phyloP scores from a whole-genome alignment of 768 basidiomycete genomes.

The Myochromella boudieri region DNA sequence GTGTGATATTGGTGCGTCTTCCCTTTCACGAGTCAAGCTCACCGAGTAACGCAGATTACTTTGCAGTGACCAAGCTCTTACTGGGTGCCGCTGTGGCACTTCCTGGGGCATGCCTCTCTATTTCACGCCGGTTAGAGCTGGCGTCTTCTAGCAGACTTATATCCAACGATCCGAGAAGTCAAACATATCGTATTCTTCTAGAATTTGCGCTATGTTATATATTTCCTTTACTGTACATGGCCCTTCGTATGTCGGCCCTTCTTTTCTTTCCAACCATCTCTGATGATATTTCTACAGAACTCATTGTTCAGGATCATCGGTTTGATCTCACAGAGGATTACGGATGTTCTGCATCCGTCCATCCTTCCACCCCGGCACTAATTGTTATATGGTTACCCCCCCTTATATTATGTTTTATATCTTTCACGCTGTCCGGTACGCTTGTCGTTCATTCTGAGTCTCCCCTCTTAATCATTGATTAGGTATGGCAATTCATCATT shows the following conservation, averaged over 20 bases:
- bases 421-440: constrained; percentile 44
- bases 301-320: constrained; percentile 58
- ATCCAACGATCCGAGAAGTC: constrained; percentile 28
- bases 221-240: constrained; percentile 56
- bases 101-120: constrained; percentile 58
- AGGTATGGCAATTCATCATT: constrained; percentile 37
- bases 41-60: not conserved
- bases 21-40: not conserved
- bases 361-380: constrained; percentile 41
- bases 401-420: constrained; percentile 37
- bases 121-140: constrained; percentile 53
- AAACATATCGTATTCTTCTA: constrained; percentile 40
- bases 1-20: constrained; percentile 72
- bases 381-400: constrained; percentile 48
- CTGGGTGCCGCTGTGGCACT: constrained; percentile 53
- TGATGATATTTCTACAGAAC: constrained; percentile 35
- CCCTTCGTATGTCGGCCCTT: constrained; percentile 45
- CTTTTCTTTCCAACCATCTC: not conserved
- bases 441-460: not conserved
- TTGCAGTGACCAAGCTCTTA: constrained; percentile 53
- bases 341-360: constrained; percentile 52
- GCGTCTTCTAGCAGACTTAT: constrained; percentile 46
- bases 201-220: constrained; percentile 51
- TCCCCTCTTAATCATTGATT: not conserved
- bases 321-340: constrained; percentile 59